phyloP scores from a whole-genome alignment of 2,329 filamentous ascomycete species.

The Thermomyces lanuginosus region DNA sequence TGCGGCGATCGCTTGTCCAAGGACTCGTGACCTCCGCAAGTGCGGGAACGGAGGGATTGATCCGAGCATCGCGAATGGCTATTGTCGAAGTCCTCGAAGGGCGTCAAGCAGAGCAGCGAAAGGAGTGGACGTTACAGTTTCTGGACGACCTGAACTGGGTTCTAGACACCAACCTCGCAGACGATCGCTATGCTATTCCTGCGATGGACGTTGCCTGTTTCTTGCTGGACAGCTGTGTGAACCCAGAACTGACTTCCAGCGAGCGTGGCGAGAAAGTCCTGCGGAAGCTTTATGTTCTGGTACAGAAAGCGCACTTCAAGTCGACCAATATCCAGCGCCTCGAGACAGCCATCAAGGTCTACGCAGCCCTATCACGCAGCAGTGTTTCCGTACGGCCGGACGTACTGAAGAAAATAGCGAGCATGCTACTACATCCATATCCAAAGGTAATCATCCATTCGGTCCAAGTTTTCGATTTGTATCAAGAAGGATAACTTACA shows the following conservation, averaged over 20 bases:
- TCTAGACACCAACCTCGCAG: conserved; percentile 34
- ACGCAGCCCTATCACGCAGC: conserved; percentile 52
- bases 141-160: conserved; percentile 39
- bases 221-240: conserved; percentile 46
- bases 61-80: conserved; percentile 27
- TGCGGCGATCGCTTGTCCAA: conserved; percentile 23
- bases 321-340: conserved; percentile 68
- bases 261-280: too few species aligned
- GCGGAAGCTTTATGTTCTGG: conserved; percentile 48
- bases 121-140: conserved; percentile 17
- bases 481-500: conserved; percentile 3
- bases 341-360: conserved; percentile 63
- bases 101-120: conserved; percentile 18
- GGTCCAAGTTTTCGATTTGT: neutral
- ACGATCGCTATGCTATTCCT: conserved; percentile 59
- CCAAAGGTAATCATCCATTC: conserved; percentile 43
- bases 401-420: conserved; percentile 52
- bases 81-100: conserved; percentile 21
- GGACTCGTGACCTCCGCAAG: conserved; percentile 31
- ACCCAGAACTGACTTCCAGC: conserved; percentile 12
- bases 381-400: conserved; percentile 37
- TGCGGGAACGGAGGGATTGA: conserved; percentile 29
- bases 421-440: conserved; percentile 66
- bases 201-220: conserved; percentile 64
- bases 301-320: conserved; percentile 69